These are phyloP conservation scores for Hebeloma cylindrosporum DNA, from an alignment of 768 basidiomycete genomes.

Conservation along the genomic window DNA sequence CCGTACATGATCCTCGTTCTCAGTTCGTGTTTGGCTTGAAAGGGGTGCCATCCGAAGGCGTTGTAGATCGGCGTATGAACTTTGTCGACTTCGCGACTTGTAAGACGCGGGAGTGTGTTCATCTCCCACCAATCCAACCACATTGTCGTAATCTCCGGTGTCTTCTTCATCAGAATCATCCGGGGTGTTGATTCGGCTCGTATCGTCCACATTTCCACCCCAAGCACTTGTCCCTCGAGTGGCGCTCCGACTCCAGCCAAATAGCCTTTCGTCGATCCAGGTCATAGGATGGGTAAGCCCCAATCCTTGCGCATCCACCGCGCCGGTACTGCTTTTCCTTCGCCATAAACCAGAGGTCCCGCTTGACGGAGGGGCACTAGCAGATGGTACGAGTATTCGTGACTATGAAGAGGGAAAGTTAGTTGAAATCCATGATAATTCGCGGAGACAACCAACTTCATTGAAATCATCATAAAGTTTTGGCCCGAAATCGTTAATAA, in stretches of 20 bases:
- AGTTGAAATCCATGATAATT: neutral
- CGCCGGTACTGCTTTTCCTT: conserved; percentile 76
- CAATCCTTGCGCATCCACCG: conserved; percentile 83
- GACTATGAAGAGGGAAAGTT: conserved; percentile 45
- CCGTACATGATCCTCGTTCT: conserved; percentile 46
- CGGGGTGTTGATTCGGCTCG: conserved; percentile 65
- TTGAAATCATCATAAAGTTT: conserved; percentile 86
- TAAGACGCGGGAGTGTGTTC: conserved; percentile 33
- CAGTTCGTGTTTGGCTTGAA: conserved; percentile 25
- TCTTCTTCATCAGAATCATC: conserved; percentile 86
- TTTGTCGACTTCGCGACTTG: conserved; percentile 61
- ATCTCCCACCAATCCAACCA: conserved; percentile 65
- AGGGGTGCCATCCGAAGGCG: conserved; percentile 48
- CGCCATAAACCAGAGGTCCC: conserved; percentile 74
- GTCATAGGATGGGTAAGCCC: conserved; percentile 90
- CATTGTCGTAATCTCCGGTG: conserved; percentile 88
- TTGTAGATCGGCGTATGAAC: conserved; percentile 83
- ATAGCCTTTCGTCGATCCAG: conserved; percentile 92
- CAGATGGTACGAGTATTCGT: conserved; percentile 81
- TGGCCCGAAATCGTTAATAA: conserved; percentile 89
- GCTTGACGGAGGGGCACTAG: conserved; percentile 79
- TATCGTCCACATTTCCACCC: conserved; percentile 61
- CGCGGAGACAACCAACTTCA: conserved; percentile 46
- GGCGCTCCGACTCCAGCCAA: conserved; percentile 85
- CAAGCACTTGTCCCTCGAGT: conserved; percentile 84